A percentile compares a stretch with the other conserved stretches of the same genome.
Conservation (phyloP, 116 monocot species). For the Trichopus zeylanicus region DNA sequence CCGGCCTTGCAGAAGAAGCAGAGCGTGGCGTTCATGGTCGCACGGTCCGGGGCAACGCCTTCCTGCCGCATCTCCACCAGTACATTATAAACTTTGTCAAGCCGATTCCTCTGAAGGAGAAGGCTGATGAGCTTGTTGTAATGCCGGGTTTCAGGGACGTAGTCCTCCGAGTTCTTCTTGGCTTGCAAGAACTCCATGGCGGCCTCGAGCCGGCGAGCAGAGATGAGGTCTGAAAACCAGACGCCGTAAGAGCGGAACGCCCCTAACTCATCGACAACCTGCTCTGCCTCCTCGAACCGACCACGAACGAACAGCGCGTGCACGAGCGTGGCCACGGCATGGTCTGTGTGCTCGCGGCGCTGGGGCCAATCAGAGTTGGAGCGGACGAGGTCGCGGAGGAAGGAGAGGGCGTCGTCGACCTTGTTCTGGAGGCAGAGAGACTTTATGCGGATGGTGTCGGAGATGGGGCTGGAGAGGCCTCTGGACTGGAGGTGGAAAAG, state of each 20-base stretch:
- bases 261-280: slow-evolving; percentile 52
- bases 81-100: slow-evolving; percentile 52
- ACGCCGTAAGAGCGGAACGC: slow-evolving; percentile 27
- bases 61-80: slow-evolving; percentile 75
- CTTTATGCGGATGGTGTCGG: slow-evolving; percentile 54
- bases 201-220: slow-evolving; percentile 25
- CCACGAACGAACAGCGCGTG: slow-evolving; percentile 38
- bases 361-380: neutral
- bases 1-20: slow-evolving; percentile 96
- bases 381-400: slow-evolving; percentile 9
- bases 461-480: slow-evolving; percentile 29
- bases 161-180: slow-evolving; percentile 41
- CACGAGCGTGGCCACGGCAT: slow-evolving; percentile 29
- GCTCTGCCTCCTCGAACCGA: slow-evolving; percentile 36
- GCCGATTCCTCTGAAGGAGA: slow-evolving; percentile 37
- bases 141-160: slow-evolving; percentile 24
- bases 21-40: slow-evolving; percentile 54
- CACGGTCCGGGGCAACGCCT: slow-evolving; percentile 42
- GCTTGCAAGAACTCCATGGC: slow-evolving; percentile 44
- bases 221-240: slow-evolving; percentile 31
- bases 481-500: slow-evolving; percentile 22
- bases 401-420: slow-evolving; percentile 30
- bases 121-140: slow-evolving; percentile 43
- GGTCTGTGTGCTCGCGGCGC: neutral
- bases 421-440: slow-evolving; percentile 45